Percentiles rank a stretch among this genome's conserved stretches.
These are phyloP conservation scores for Phaseolus coccineus DNA, from an alignment of 331 rosid genomes.

Conservation along the genomic window DNA sequence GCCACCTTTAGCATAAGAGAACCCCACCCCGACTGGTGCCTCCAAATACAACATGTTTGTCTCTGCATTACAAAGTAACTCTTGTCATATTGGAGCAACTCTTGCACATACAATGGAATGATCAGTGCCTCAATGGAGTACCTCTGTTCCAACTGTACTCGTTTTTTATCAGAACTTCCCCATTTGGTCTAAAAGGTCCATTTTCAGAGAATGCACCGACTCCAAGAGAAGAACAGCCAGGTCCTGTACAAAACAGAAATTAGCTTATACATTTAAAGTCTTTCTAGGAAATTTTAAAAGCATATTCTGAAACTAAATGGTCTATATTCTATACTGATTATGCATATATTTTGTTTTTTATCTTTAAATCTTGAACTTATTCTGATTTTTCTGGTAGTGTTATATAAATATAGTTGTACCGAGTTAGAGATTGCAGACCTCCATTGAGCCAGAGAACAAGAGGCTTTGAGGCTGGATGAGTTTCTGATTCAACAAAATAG, in stretches of 20 bases:
- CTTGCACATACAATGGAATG: conserved; percentile 22
- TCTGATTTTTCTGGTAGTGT: neutral
- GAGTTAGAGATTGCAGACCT: conserved; percentile 51
- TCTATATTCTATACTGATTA: neutral
- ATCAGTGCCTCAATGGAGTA: neutral
- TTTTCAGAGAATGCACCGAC: conserved; percentile 78
- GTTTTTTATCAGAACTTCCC: conserved; percentile 57
- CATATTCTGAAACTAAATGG: neutral
- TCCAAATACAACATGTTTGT: conserved; percentile 77
- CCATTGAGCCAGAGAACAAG: conserved; percentile 78
- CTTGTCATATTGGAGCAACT: conserved; percentile 8
- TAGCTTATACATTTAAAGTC: conserved; percentile 4
- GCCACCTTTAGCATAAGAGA: conserved; percentile 63
- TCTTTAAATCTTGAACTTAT: neutral
- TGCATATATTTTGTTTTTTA: neutral
- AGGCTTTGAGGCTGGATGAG: conserved; percentile 64
- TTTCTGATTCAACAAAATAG: conserved; percentile 69
- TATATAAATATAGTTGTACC: conserved; percentile 3
- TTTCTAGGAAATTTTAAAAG: neutral
- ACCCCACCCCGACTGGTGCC: conserved; percentile 84
- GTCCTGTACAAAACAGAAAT: conserved; percentile 53
- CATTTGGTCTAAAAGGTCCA: conserved; percentile 76
- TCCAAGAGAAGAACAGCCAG: conserved; percentile 81
- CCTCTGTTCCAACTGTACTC: conserved; percentile 75
- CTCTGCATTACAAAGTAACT: conserved; percentile 49